Percentiles rank a stretch among this genome's conserved stretches.
Evolutionary conservation across 169 alveolate species (phyloP).

Genomic region (Plasmodium relictum): DNA sequence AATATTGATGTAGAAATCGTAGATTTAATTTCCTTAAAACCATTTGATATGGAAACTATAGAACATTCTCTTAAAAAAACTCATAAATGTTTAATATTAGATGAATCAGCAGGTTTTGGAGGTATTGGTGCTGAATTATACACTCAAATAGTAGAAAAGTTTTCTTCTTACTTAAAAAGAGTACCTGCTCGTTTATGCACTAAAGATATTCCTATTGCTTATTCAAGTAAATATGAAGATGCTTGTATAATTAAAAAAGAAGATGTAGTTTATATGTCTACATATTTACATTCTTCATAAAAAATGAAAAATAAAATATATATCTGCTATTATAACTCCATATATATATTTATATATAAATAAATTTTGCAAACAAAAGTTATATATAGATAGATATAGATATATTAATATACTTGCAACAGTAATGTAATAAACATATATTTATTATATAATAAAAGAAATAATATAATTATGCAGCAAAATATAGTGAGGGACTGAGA

Average conservation of each 20-base stretch:
- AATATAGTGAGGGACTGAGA: too few species aligned
- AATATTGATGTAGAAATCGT: slow-evolving; percentile 92
- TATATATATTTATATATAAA: background rate
- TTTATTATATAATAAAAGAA: too few species aligned
- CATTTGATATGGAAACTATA: slow-evolving; percentile 91
- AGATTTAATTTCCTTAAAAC: slow-evolving; percentile 91
- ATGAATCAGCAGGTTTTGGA: slow-evolving; percentile 93
- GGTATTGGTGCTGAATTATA: slow-evolving; percentile 93
- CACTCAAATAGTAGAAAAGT: slow-evolving; percentile 82
- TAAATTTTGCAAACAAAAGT: background rate
- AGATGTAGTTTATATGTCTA: slow-evolving; percentile 81
- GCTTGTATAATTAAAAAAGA: slow-evolving; percentile 80
- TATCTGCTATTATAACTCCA: background rate
- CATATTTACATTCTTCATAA: slow-evolving; percentile 82
- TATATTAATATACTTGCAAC: background rate
- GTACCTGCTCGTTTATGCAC: slow-evolving; percentile 82
- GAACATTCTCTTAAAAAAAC: slow-evolving; percentile 90
- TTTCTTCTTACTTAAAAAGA: slow-evolving; percentile 76
- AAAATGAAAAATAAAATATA: background rate
- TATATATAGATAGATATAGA: background rate
- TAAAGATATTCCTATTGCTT: slow-evolving; percentile 85
- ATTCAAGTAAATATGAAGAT: slow-evolving; percentile 78
- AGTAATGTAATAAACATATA: too few species aligned
- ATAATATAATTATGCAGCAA: too few species aligned
- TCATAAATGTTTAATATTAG: slow-evolving; percentile 91